Base-by-base conservation (phyloP, 441 rosid species). In the Melastoma candidum region DNA sequence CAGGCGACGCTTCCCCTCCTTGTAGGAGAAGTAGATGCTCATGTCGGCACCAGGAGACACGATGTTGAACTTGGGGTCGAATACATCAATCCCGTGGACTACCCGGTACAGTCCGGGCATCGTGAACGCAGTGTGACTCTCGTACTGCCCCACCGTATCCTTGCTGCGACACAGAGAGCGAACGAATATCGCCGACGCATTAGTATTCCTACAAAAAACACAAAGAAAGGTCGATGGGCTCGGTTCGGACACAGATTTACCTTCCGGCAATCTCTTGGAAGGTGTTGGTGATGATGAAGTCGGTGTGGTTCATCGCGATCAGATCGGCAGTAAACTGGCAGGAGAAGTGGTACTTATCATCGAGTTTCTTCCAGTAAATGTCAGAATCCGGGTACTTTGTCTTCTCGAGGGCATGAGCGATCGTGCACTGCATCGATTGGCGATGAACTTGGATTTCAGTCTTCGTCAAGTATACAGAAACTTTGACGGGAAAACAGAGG, bases 201-300 rank as follows among this genome's bases (percentile, higher is more conserved):
- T 22, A 26, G 12, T 0, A 26, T 2, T 32, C 2, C 45, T 41
- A 57, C 12, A 44, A 13, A 11, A 56, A 32, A 11, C 7, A 17
- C 5, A 7, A 4, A 13, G 25, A 14, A 3, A 11, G 47, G 41
- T 3, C 51, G 4, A 3, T 10, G 8, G 13, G 41, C 45, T 13
- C 4, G 51, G 17, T 2, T n/a, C 6, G 29, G 48, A 17, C 22
- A 26, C 57, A 12, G 8, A 25, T 14, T 24, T 63, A 90, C 97
- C 95, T 90, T 80, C 97, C 97, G 61, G 97, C 97, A 60, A 90
- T 90, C 63, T 90, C 97, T 64, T 90, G 97, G 82, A 79, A 87
- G 46, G 96, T 90, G 67, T 96, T 87, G 64, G 97, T 90, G 84
- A 90, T 90, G 62, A 90, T 90, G 75, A 90, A 90, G 65, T 90